These are phyloP conservation scores for Thielaviopsis musarum DNA, from an alignment of 2,329 filamentous ascomycete genomes.

Conservation along the genomic window DNA sequence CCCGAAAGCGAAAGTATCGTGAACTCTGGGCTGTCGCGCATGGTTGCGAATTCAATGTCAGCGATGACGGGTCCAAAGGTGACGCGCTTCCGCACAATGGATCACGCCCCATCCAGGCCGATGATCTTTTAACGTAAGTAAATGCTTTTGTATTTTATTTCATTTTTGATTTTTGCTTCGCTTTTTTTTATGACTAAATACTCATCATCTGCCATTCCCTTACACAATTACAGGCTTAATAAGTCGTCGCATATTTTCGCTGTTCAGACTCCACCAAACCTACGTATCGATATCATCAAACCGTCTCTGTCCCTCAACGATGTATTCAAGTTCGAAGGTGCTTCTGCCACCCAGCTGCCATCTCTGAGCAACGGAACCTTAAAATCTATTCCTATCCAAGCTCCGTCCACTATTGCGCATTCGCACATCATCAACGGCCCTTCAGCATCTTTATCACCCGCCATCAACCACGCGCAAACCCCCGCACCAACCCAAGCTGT, in stretches of 20 bases:
- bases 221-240: constrained; percentile 3
- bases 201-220: background rate
- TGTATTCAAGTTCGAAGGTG: constrained; percentile 7
- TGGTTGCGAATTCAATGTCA: constrained; percentile 11
- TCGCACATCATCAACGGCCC: background rate
- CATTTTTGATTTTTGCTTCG: background rate
- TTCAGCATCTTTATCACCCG: background rate
- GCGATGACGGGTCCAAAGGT: constrained; percentile 9
- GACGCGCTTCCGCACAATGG: constrained; percentile 12
- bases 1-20: constrained; percentile 80
- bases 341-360: background rate
- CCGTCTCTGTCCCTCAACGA: constrained; percentile 6
- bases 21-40: constrained; percentile 63
- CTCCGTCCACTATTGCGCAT: too few relatives aligned
- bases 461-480: background rate
- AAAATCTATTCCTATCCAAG: too few relatives aligned
- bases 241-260: constrained; percentile 10
- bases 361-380: too few relatives aligned
- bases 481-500: background rate
- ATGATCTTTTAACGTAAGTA: constrained; percentile 12
- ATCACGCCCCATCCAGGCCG: constrained; percentile 11
- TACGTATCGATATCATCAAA: constrained; percentile 9
- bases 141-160: background rate
- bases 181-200: background rate
- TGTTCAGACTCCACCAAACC: constrained; percentile 9